phyloP scores from a whole-genome alignment of 306 rosid species.

The Prunus mume region DNA sequence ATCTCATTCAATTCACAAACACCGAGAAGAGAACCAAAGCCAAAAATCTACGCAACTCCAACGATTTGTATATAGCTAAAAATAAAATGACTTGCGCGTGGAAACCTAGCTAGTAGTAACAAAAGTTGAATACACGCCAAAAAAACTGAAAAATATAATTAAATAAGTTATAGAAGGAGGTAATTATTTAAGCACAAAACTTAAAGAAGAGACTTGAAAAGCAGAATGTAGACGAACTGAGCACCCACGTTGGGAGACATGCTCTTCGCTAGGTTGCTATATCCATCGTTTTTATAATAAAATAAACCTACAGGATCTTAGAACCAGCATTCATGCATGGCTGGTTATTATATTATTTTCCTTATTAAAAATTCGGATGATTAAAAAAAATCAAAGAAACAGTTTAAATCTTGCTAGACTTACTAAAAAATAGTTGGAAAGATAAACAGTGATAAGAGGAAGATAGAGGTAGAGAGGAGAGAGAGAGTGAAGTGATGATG shows the following conservation, averaged over 20 bases:
- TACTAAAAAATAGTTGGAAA: background rate
- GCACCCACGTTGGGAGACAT: background rate
- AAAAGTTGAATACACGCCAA: background rate
- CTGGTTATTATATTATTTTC: background rate
- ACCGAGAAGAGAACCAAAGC: background rate
- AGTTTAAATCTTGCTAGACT: background rate
- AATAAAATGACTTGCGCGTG: background rate
- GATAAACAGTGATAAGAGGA: background rate
- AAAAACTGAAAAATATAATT: background rate
- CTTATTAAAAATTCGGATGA: background rate
- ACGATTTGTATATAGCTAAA: background rate
- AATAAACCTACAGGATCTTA: background rate
- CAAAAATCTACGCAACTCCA: background rate
- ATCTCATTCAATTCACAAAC: background rate
- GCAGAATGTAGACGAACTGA: too few relatives aligned
- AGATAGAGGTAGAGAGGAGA: background rate
- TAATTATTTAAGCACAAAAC: background rate
- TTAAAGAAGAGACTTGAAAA: background rate
- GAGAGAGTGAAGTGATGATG: background rate
- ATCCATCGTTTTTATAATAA: background rate
- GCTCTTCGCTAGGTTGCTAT: background rate
- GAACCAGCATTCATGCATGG: slow-evolving; percentile 5
- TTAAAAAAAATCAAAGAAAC: background rate
- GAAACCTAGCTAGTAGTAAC: background rate
- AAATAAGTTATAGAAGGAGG: background rate